phyloP scores from a whole-genome alignment of 306 rosid genomes.

The Fragaria ananassa region DNA sequence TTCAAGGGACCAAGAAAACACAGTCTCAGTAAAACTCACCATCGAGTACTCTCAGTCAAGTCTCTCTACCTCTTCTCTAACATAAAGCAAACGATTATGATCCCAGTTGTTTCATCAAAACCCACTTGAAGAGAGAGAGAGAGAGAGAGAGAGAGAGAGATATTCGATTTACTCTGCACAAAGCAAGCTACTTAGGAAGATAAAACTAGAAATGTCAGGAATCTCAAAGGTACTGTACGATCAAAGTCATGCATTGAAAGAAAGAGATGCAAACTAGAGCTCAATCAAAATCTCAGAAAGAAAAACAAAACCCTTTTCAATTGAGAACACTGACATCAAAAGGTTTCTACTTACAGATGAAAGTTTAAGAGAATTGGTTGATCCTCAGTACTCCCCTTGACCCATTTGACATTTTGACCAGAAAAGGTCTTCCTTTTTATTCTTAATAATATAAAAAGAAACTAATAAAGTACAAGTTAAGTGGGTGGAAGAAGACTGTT shows the following conservation, averaged over 20 bases:
- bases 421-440: not conserved
- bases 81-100: not conserved
- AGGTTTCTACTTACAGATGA: not conserved
- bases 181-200: not conserved
- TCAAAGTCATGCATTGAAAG: not conserved
- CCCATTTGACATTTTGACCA: not conserved
- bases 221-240: not conserved
- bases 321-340: not conserved
- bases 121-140: not conserved
- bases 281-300: not conserved
- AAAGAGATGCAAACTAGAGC: not conserved
- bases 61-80: not conserved
- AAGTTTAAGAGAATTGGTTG: not conserved
- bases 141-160: too few species aligned
- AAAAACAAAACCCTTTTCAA: not conserved
- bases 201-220: not conserved
- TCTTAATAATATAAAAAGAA: not conserved
- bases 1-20: constrained; percentile 56
- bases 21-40: constrained; percentile 25
- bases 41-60: constrained; percentile 15
- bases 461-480: not conserved
- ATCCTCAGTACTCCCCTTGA: not conserved
- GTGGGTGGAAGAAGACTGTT: not conserved
- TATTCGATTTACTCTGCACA: not conserved
- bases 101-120: not conserved